Evolutionary conservation across 805 yeast species (phyloP).

Genomic region (Starmerella stigmatis): DNA sequence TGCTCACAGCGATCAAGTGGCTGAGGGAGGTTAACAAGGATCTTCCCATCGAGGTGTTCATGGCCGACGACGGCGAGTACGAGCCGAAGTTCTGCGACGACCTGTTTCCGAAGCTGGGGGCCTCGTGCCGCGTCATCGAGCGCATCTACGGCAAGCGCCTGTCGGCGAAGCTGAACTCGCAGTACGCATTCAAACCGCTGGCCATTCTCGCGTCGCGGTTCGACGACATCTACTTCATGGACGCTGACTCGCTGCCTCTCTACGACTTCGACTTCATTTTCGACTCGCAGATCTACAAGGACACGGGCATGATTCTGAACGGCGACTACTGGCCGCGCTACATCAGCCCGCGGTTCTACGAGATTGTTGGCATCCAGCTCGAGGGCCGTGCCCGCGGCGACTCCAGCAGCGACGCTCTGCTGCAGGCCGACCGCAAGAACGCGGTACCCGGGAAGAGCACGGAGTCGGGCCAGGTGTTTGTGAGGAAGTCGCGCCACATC

Average conservation of each 20-base stretch:
- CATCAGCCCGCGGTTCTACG: conserved; percentile 61
- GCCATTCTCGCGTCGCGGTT: conserved; percentile 65
- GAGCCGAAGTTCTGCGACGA: conserved; percentile 60
- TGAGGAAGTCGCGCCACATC: conserved; percentile 49
- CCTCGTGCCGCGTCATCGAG: conserved; percentile 54
- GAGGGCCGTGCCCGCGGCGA: conserved; percentile 33
- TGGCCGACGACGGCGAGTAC: conserved; percentile 60
- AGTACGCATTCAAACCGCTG: conserved; percentile 58
- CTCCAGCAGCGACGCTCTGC: conserved; percentile 34
- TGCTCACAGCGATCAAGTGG: conserved; percentile 52
- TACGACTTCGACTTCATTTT: conserved; percentile 54
- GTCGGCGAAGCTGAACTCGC: conserved; percentile 40
- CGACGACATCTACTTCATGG: conserved; percentile 59
- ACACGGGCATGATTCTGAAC: conserved; percentile 52
- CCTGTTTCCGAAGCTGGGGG: conserved; percentile 52
- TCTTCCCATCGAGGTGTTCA: conserved; percentile 71
- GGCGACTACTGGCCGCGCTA: conserved; percentile 86
- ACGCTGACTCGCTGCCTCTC: conserved; percentile 67
- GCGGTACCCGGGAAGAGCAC: conserved; percentile 58
- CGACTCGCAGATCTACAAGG: conserved; percentile 43
- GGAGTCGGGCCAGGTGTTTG: conserved; percentile 57
- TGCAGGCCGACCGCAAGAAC: conserved; percentile 46
- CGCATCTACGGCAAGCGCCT: conserved; percentile 50
- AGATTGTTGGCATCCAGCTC: conserved; percentile 50
- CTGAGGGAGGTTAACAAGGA: conserved; percentile 53